Evolutionary conservation across 169 alveolate species (phyloP).

Genomic region (Babesia ovis): DNA sequence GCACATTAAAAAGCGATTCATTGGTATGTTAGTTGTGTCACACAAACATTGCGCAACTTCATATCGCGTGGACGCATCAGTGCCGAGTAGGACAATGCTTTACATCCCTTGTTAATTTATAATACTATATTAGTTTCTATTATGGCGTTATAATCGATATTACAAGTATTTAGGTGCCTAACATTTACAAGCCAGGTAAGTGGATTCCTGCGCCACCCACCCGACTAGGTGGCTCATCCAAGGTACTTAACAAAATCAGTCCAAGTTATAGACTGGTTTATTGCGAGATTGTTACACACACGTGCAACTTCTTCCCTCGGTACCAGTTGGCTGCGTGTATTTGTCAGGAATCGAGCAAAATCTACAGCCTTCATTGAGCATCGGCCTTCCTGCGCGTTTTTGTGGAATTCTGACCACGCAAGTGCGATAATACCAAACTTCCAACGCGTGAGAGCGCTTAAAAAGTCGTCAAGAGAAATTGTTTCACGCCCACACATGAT

Average conservation of each 20-base stretch:
- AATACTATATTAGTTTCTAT: no score
- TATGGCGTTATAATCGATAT: background rate
- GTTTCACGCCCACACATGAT: conserved; percentile 7
- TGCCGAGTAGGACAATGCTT: no score
- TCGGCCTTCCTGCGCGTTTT: conserved; percentile 5
- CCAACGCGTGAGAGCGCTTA: conserved; percentile 44
- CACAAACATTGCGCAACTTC: no score
- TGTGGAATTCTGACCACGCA: conserved; percentile 40
- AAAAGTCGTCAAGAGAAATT: conserved; percentile 2
- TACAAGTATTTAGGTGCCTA: background rate
- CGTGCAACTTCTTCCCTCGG: conserved; percentile 40
- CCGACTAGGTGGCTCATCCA: conserved; percentile 8
- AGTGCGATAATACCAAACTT: conserved; percentile 42
- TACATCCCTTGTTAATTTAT: no score
- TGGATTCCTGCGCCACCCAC: conserved; percentile 1
- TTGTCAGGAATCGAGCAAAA: conserved; percentile 30
- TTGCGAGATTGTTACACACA: conserved; percentile 43
- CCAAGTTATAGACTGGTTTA: conserved; percentile 49
- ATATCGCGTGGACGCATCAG: no score
- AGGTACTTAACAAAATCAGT: conserved; percentile 35
- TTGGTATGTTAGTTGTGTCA: no score
- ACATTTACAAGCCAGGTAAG: background rate
- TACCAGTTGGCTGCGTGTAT: conserved; percentile 29
- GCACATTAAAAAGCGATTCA: no score
- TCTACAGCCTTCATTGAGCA: conserved; percentile 13